These are phyloP conservation scores for Myriosclerotinia scirpicola DNA, from an alignment of 2,329 filamentous ascomycete species.

Conservation along the genomic window DNA sequence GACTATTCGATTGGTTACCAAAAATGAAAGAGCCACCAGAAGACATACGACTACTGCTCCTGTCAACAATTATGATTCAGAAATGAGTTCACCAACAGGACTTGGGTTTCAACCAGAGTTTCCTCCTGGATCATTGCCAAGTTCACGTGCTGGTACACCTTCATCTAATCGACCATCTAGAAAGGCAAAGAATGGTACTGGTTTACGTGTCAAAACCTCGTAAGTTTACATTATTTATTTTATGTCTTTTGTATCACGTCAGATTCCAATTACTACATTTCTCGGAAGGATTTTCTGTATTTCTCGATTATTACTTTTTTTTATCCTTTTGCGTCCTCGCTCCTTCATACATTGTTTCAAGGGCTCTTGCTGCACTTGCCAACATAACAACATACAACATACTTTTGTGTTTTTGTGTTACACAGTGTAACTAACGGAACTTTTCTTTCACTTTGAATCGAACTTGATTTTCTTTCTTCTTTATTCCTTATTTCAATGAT, in stretches of 20 bases:
- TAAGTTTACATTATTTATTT: constrained; percentile 48
- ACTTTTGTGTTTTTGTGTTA: constrained; percentile 29
- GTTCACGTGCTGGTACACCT: constrained; percentile 62
- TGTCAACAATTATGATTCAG: constrained; percentile 50
- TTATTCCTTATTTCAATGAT: constrained; percentile 13
- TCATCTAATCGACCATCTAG: constrained; percentile 53
- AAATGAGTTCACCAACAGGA: constrained; percentile 54
- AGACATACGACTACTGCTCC: constrained; percentile 22
- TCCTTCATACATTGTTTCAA: constrained; percentile 20
- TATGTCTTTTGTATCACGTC: constrained; percentile 24
- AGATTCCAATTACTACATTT: constrained; percentile 17
- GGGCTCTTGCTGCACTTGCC: constrained; percentile 9
- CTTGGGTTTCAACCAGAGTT: constrained; percentile 48
- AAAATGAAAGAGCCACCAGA: constrained; percentile 25
- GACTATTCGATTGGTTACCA: constrained; percentile 35
- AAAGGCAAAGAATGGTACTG: constrained; percentile 59
- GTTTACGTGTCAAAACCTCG: constrained; percentile 65
- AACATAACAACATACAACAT: not conserved
- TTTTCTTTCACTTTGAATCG: constrained; percentile 18
- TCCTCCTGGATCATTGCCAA: constrained; percentile 49
- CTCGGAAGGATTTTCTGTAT: constrained; percentile 20
- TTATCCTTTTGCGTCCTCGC: not conserved
- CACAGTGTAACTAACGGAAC: constrained; percentile 32
- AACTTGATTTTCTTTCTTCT: constrained; percentile 4
- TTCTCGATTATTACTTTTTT: not conserved